Evolutionary conservation across 2,329 filamentous ascomycete species (phyloP), one percentile per base, ranked within the genome.

Genomic region (Paracamarosporium sp.): DNA sequence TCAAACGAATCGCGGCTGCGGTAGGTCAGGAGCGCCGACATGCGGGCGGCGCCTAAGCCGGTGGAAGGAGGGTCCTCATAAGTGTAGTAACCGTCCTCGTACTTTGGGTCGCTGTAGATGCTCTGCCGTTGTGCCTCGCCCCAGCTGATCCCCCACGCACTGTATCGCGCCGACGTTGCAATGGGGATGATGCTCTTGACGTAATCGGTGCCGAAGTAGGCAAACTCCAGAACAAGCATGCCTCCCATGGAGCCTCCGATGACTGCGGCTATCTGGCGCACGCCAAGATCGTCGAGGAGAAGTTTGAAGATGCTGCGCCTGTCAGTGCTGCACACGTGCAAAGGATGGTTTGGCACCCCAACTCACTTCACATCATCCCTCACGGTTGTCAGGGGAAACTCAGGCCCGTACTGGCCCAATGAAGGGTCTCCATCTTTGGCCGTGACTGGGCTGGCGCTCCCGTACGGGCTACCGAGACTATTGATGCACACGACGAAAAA

Each of bases 51-150:
- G 12, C 93, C 93, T 2, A 99, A 85, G 0, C 95, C 95, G 0
- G 93, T 90, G 0, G 88, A 82, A 0, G 95, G 95, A 31, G 93
- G 93, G 67, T 98, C 92, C 30, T 90, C 85, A 69, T 95, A 96
- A 1, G 87, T 71, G 74, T 98, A 99, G 79, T 97, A 98, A 43
- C 95, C 95, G 71, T 98, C 93, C 61, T 97, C 93, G 76, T 99
- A 99, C 80, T 97, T 98, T 30, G 95, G 95, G 74, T 99, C 95
- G 36, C 92, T 93, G 79, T 98, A 99, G 75, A 99, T 98, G 83
- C 90, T 93, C 79, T 95, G 91, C 50, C 92, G 85, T 76, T 96
- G 92, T 3, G 91, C 91, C 75, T 95, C 92, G 40, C 91, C 91
- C 92, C 92, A 96, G 77, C 90, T 93, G 70, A 95, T 96, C 24